These are phyloP conservation scores for Pseudogymnoascus sp. DNA, from an alignment of 2,329 filamentous ascomycete genomes.

Conservation along the genomic window DNA sequence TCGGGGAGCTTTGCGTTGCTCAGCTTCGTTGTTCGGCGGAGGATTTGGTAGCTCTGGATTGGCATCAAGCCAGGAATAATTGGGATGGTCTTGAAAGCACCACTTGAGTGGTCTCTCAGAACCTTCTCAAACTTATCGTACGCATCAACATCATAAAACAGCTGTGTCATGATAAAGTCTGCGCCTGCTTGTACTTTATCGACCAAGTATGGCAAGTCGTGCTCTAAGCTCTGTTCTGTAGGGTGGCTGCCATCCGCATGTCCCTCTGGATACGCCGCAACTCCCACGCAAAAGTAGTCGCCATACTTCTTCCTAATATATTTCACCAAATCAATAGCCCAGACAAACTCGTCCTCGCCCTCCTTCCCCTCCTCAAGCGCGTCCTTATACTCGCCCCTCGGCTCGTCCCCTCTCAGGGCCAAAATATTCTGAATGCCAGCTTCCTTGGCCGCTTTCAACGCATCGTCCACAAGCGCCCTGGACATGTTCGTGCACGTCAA, in stretches of 20 bases:
- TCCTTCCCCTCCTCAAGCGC: constrained; percentile 49
- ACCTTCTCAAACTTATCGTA: constrained; percentile 73
- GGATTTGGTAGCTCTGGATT: constrained; percentile 93
- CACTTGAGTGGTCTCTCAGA: constrained; percentile 72
- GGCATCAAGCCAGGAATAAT: constrained; percentile 97
- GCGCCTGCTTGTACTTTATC: constrained; percentile 88
- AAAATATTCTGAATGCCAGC: constrained; percentile 91
- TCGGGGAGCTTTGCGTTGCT: constrained; percentile 79
- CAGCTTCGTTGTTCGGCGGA: constrained; percentile 87
- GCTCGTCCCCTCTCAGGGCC: constrained; percentile 84
- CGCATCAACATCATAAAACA: constrained; percentile 85
- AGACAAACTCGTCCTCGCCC: constrained; percentile 68
- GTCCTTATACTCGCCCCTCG: constrained; percentile 78
- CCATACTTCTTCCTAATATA: constrained; percentile 83
- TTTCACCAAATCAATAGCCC: constrained; percentile 79
- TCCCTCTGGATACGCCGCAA: constrained; percentile 91
- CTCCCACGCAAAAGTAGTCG: constrained; percentile 93
- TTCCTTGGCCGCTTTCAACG: constrained; percentile 81
- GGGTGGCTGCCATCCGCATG: constrained; percentile 88
- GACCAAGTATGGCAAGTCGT: constrained; percentile 79
- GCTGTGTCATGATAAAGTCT: constrained; percentile 97
- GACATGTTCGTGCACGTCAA: constrained; percentile 99
- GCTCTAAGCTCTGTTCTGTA: constrained; percentile 56
- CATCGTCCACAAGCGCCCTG: constrained; percentile 73
- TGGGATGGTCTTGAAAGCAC: constrained; percentile 74